Conservation (phyloP, 306 rosid species). For the Morella rubra region DNA sequence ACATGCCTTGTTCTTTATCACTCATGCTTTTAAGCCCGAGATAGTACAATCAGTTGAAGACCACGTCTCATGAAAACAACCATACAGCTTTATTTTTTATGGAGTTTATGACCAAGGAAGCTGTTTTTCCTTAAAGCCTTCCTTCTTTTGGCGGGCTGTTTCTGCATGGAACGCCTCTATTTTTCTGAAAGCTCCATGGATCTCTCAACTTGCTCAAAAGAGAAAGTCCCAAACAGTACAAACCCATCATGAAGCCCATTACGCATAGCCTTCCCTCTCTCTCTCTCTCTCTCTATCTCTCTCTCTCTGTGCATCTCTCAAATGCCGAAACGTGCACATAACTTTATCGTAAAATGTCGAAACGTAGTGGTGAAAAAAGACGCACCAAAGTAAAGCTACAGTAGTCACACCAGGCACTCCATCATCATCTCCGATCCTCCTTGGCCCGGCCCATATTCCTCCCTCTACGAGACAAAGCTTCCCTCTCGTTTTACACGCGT, state of each 20-base stretch:
- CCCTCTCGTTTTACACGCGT: slow-evolving; percentile 26
- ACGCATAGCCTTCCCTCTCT: not conserved
- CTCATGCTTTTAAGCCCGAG: too few species aligned
- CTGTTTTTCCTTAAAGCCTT: too few species aligned
- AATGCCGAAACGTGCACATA: slow-evolving; percentile 4
- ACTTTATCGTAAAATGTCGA: not conserved
- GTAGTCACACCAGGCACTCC: slow-evolving; percentile 11
- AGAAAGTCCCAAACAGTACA: not conserved
- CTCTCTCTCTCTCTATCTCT: not conserved
- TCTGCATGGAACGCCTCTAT: too few species aligned
- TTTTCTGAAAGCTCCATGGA: not conserved
- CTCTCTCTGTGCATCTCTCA: not conserved
- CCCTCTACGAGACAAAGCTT: slow-evolving; percentile 7
- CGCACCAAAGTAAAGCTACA: slow-evolving; percentile 29
- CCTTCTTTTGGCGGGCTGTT: too few species aligned
- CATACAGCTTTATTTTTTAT: too few species aligned
- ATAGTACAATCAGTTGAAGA: too few species aligned
- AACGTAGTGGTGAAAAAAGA: slow-evolving; percentile 26
- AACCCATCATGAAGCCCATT: not conserved
- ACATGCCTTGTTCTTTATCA: too few species aligned
- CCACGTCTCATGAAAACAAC: too few species aligned
- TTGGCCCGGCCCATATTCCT: slow-evolving; percentile 59
- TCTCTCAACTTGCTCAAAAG: not conserved
- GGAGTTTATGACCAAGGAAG: too few species aligned
- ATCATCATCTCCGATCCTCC: slow-evolving; percentile 37